A percentile compares a stretch with the other conserved stretches of the same genome.
Evolutionary conservation across 108 stramenopile species (phyloP).

Genomic region (Cyclotella atomus): DNA sequence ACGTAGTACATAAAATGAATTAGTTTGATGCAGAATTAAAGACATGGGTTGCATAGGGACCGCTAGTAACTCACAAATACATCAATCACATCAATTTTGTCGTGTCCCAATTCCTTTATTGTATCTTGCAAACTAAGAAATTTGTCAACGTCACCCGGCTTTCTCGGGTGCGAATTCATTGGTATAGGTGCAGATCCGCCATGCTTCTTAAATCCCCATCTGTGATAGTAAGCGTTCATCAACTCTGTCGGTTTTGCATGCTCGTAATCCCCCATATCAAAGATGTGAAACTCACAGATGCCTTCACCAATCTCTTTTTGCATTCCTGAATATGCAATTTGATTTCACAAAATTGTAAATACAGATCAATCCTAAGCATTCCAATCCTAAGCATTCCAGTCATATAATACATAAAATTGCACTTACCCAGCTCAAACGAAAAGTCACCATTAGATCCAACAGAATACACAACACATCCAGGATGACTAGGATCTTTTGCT

Average conservation of each 20-base stretch:
- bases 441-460: constrained; percentile 59
- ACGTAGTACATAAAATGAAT: no score
- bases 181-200: constrained; percentile 6
- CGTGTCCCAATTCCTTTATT: constrained; percentile 59
- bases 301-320: constrained; percentile 37
- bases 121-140: constrained; percentile 40
- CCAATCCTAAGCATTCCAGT: no score
- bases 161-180: no score
- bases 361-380: no score
- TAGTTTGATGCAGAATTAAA: neutral
- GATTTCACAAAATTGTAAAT: no score
- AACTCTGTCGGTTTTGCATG: constrained; percentile 27
- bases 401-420: no score
- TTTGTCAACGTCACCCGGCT: neutral
- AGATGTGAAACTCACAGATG: constrained; percentile 66
- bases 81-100: constrained; percentile 53
- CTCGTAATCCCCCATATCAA: constrained; percentile 55
- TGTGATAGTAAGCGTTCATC: constrained; percentile 58
- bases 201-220: constrained; percentile 57
- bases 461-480: constrained; percentile 60
- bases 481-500: constrained; percentile 18
- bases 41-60: neutral
- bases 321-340: constrained; percentile 30
- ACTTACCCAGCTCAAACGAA: constrained; percentile 27
- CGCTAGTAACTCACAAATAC: constrained; percentile 34